Base-by-base conservation (phyloP, 2,329 filamentous ascomycete species). In the Fusarium xyrophilum region DNA sequence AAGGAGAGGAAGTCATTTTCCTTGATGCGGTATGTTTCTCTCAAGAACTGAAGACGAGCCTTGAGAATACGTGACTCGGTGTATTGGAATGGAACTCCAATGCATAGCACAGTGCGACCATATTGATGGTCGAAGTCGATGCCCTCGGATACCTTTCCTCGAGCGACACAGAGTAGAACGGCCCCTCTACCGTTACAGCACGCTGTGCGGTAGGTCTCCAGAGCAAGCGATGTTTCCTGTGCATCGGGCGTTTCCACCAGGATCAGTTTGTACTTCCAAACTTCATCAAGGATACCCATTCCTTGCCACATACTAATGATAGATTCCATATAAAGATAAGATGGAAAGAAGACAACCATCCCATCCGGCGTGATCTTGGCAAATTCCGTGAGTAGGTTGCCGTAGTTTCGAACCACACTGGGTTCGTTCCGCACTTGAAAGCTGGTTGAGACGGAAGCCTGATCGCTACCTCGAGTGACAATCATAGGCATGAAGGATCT, bases 71-170 rank as follows among this genome's bases (percentile, higher is more conserved):
- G 89, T 0, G 94, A 98, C 78, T 99, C 96, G 5, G 96, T 99
- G 82, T 99, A 99, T 79, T 99, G 96, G 81, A 98, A 99, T 0
- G 96, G 96, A 2, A 98, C 95, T 42, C 96, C 96, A 70, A 99
- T 97, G 76, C 94, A 97, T 50, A 99, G 78, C 80, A 99, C 96
- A 15, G 95, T 96, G 57, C 96, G 91, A 39, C 96, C 96, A 78
- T 97, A 99, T 75, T 99, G 96, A 76, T 99, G 96, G 78, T 99
- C 96, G 75, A 99, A 99, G 88, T 99, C 96, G 71, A 99, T 98
- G 48, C 96, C 96, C 79, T 99, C 96, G 1, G 92, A 96, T 12
- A 99, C 96, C 78, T 99, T 99, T 33, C 96, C 96, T 78, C 96
- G 91, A 3, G 96, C 96, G 78, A 99, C 96, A 77, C 95, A 98